Evolutionary conservation across 176 grass and related monocot genomes (phyloP).

Genomic region (Echinochloa phyllopogon): DNA sequence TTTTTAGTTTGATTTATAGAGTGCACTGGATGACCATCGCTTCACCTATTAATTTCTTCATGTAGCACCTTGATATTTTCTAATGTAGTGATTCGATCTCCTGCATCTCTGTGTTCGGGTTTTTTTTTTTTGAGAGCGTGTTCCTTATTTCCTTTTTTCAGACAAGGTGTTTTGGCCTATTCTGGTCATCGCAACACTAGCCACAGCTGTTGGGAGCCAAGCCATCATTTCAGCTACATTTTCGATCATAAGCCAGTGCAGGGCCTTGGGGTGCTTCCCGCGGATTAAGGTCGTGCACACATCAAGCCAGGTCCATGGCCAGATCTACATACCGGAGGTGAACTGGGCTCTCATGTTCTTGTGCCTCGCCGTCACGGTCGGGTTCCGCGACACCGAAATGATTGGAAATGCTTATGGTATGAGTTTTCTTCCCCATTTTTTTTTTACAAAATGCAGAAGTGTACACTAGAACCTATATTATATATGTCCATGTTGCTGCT

Average conservation of each 20-base stretch:
- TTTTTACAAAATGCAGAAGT: neutral
- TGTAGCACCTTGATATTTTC: neutral
- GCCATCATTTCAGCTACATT: slow-evolving; percentile 92
- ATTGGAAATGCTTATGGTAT: slow-evolving; percentile 91
- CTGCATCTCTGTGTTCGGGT: neutral
- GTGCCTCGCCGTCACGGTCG: slow-evolving; percentile 70
- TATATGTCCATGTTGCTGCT: neutral
- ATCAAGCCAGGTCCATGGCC: slow-evolving; percentile 75
- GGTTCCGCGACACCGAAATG: slow-evolving; percentile 76
- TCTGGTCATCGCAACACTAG: slow-evolving; percentile 77
- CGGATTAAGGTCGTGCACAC: slow-evolving; percentile 86
- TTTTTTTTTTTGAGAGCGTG: no score
- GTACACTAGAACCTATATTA: neutral
- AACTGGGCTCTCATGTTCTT: slow-evolving; percentile 82
- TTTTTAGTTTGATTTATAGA: neutral
- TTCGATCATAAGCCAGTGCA: slow-evolving; percentile 87
- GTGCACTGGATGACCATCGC: neutral
- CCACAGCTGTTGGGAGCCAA: slow-evolving; percentile 85
- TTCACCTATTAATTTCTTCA: neutral
- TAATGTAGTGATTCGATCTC: neutral
- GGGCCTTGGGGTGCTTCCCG: slow-evolving; percentile 87
- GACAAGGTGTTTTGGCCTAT: slow-evolving; percentile 82
- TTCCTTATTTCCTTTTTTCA: slow-evolving; percentile 28
- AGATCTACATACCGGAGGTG: slow-evolving; percentile 95
- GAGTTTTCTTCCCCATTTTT: neutral